Percentiles rank a stretch among this genome's conserved stretches.
Evolutionary conservation across 805 yeast genomes (phyloP).

Genomic region (Myxozyma melibiosi): DNA sequence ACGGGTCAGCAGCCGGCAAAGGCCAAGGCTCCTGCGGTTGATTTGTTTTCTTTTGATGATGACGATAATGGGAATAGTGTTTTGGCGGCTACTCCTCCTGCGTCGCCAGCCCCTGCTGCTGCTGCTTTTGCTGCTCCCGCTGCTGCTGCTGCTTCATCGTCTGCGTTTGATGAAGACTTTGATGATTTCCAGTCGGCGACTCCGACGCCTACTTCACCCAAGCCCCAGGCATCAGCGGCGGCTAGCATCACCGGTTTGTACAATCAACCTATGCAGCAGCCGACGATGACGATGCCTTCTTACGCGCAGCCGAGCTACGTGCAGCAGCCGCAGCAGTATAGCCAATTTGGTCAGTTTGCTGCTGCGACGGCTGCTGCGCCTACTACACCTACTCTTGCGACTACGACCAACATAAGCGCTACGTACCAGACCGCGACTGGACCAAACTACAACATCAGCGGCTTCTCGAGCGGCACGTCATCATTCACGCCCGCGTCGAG

Average conservation of each 20-base stretch:
- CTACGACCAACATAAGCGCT: neutral
- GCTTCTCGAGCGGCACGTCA: neutral
- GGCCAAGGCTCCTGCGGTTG: conserved; percentile 23
- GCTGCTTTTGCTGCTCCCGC: conserved; percentile 1
- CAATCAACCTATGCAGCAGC: conserved; percentile 6
- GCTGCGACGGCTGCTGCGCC: conserved; percentile 2
- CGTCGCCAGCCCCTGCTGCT: conserved; percentile 4
- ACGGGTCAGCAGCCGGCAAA: conserved; percentile 20
- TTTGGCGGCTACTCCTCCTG: conserved; percentile 7
- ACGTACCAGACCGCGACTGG: neutral
- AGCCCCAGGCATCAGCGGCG: conserved; percentile 13
- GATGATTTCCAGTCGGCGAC: conserved; percentile 65
- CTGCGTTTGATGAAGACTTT: conserved; percentile 43
- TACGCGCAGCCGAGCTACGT: conserved; percentile 3
- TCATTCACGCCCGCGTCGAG: neutral
- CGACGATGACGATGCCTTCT: conserved; percentile 8
- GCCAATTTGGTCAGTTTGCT: conserved; percentile 6
- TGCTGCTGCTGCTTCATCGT: conserved; percentile 10
- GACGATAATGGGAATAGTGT: conserved; percentile 1
- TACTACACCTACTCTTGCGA: neutral
- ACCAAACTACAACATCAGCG: conserved; percentile 11
- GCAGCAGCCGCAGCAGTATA: conserved; percentile 1
- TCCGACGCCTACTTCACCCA: conserved; percentile 29
- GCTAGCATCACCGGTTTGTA: conserved; percentile 7
- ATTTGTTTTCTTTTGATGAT: conserved; percentile 36